Percentiles rank a stretch among this genome's conserved stretches.
These are phyloP conservation scores for Nothophytophthora sp. DNA, from an alignment of 352 stramenopile genomes.

Conservation along the genomic window DNA sequence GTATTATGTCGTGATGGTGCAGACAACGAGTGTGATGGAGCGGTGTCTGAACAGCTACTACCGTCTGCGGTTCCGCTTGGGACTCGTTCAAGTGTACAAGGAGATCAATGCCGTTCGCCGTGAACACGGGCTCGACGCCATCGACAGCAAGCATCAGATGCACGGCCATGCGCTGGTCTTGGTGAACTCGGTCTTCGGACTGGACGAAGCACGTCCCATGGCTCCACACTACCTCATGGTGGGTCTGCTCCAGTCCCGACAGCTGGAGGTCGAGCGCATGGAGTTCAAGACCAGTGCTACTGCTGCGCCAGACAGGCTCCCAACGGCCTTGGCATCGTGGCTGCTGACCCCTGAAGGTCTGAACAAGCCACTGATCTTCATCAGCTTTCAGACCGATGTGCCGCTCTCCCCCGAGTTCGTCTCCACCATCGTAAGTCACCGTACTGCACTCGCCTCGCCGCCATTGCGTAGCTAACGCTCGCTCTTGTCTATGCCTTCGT, in stretches of 20 bases:
- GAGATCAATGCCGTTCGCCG: slow-evolving; percentile 62
- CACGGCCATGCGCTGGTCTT: slow-evolving; percentile 69
- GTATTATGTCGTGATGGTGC: slow-evolving; percentile 6
- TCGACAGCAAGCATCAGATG: slow-evolving; percentile 56
- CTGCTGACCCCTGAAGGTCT: slow-evolving; percentile 27
- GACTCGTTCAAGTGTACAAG: slow-evolving; percentile 59
- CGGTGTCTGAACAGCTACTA: slow-evolving; percentile 82
- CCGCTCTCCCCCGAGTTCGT: slow-evolving; percentile 59
- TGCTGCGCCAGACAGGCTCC: slow-evolving; percentile 28
- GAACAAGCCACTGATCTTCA: slow-evolving; percentile 47
- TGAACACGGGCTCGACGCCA: slow-evolving; percentile 47
- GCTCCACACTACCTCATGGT: slow-evolving; percentile 81
- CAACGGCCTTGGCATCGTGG: slow-evolving; percentile 36
- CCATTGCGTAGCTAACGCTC: not conserved
- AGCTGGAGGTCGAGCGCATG: slow-evolving; percentile 22
- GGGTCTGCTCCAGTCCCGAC: slow-evolving; percentile 47
- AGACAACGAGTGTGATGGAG: slow-evolving; percentile 75
- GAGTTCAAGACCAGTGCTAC: slow-evolving; percentile 9
- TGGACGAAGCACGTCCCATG: slow-evolving; percentile 78
- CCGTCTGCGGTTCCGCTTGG: slow-evolving; percentile 71
- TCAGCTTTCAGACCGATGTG: slow-evolving; percentile 56
- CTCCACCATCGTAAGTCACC: slow-evolving; percentile 46
- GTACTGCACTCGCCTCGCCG: not conserved
- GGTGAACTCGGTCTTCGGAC: slow-evolving; percentile 81
- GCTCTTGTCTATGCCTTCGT: slow-evolving; percentile 7